phyloP scores from a whole-genome alignment of 176 grass and related monocot species.

The Phoenix roebelenii region DNA sequence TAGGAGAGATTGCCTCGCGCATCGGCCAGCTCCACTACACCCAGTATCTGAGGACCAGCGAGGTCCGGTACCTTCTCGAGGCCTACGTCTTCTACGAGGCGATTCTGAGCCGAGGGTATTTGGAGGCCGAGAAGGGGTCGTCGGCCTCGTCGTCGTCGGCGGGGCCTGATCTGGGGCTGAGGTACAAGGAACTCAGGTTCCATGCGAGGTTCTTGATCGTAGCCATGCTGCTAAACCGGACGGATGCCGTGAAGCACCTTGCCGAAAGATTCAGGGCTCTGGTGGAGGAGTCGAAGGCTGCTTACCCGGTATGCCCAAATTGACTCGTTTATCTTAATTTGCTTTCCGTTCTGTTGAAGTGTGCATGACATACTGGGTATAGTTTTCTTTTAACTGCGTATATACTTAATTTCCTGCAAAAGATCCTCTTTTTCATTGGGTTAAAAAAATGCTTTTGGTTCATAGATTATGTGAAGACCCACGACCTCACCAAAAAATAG shows the following conservation, averaged over 20 bases:
- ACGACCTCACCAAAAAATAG: no score
- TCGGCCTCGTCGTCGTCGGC: conserved; percentile 20
- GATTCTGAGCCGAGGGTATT: conserved; percentile 80
- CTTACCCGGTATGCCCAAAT: conserved; percentile 52
- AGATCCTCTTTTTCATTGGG: no score
- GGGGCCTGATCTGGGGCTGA: conserved; percentile 33
- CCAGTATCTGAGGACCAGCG: conserved; percentile 89
- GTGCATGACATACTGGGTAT: no score
- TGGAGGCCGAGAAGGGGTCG: conserved; percentile 28
- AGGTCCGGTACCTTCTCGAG: conserved; percentile 79
- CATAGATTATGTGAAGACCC: no score
- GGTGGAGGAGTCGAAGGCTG: conserved; percentile 60
- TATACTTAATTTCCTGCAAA: no score
- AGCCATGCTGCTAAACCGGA: conserved; percentile 59
- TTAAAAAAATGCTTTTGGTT: no score
- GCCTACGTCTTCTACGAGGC: conserved; percentile 99
- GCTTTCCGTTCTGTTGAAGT: not conserved
- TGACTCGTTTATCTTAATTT: not conserved
- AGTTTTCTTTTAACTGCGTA: no score
- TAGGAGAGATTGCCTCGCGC: conserved; percentile 92
- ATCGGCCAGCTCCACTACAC: conserved; percentile 99
- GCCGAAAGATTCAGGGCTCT: conserved; percentile 51
- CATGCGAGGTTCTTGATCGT: conserved; percentile 78
- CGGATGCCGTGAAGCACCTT: conserved; percentile 67
- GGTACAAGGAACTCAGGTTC: conserved; percentile 92